phyloP scores from a whole-genome alignment of 148 eudicot species.

The Rhododendron henanense region DNA sequence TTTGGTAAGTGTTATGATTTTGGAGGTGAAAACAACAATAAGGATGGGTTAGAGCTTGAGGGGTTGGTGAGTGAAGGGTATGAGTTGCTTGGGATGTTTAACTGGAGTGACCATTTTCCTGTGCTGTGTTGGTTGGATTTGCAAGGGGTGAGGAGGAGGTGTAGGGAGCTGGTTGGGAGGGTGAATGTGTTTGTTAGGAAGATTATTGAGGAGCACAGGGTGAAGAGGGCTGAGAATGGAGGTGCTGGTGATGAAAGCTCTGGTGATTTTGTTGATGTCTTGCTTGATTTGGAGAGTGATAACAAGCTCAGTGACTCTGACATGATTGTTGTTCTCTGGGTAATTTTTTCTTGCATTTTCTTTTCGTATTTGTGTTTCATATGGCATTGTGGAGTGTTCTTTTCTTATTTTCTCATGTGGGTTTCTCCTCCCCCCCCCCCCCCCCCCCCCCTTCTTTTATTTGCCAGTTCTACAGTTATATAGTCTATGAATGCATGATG shows the following conservation, averaged over 20 bases:
- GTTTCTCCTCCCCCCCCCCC: no score
- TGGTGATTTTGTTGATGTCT: conserved; percentile 87
- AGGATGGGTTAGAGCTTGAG: conserved; percentile 37
- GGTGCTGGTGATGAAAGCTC: conserved; percentile 22
- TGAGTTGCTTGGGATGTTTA: conserved; percentile 68
- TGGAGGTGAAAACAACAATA: not conserved
- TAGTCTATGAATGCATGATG: not conserved
- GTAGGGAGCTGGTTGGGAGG: conserved; percentile 40
- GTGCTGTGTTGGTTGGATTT: conserved; percentile 64
- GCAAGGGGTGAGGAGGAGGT: conserved; percentile 78
- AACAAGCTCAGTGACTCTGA: conserved; percentile 56
- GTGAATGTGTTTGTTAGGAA: conserved; percentile 71
- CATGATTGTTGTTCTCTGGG: conserved; percentile 96
- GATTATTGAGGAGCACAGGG: conserved; percentile 56
- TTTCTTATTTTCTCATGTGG: no score
- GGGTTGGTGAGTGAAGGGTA: conserved; percentile 80
- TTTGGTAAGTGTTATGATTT: conserved; percentile 62
- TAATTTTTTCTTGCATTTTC: conserved; percentile 19
- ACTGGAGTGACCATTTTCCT: conserved; percentile 91
- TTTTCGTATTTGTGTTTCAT: not conserved
- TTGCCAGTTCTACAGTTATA: no score
- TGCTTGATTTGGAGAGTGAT: conserved; percentile 71
- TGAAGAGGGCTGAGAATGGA: conserved; percentile 14
- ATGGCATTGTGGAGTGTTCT: no score
- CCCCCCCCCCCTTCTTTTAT: no score